Percentiles rank a stretch among this genome's conserved stretches.
phyloP scores from a whole-genome alignment of 2,329 filamentous ascomycete genomes.

The Clonostachys sp. region DNA sequence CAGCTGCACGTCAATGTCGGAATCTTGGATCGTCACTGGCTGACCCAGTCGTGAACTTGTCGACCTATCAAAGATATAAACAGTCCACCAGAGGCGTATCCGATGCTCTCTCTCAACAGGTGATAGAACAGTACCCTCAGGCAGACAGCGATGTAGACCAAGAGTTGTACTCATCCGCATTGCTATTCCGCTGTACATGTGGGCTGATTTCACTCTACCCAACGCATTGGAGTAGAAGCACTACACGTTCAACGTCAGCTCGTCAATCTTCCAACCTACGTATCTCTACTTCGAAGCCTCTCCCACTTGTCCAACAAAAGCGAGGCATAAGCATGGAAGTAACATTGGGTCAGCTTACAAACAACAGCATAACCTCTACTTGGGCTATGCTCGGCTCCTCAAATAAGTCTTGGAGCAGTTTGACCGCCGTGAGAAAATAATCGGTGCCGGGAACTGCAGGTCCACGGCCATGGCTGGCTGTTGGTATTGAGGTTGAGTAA shows the following conservation, averaged over 20 bases:
- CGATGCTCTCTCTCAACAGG: conserved; percentile 4
- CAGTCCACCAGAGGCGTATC: conserved; percentile 7
- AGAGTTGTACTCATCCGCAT: conserved; percentile 6
- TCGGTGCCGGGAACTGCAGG: conserved; percentile 4
- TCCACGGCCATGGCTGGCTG: neutral
- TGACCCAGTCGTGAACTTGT: conserved; percentile 7
- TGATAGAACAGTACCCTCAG: conserved; percentile 2
- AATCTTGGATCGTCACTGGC: conserved; percentile 6
- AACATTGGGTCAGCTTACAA: conserved; percentile 2
- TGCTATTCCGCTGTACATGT: conserved; percentile 9
- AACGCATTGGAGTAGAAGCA: conserved; percentile 8
- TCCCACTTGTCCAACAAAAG: no score
- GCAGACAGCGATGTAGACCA: conserved; percentile 5
- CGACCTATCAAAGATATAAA: conserved; percentile 8
- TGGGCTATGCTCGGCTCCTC: conserved; percentile 7
- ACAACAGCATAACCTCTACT: conserved; percentile 6
- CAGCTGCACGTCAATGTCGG: conserved; percentile 6
- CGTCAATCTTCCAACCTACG: no score
- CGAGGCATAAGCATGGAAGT: no score
- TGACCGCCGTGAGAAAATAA: conserved; percentile 6
- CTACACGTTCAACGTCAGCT: neutral
- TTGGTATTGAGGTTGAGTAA: conserved; percentile 5
- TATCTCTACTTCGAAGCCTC: no score
- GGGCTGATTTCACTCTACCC: conserved; percentile 5
- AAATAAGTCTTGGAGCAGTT: conserved; percentile 5